Evolutionary conservation across 2,329 filamentous ascomycete species (phyloP), one percentile per base, ranked within the genome.

Genomic region (Botryotinia convoluta): DNA sequence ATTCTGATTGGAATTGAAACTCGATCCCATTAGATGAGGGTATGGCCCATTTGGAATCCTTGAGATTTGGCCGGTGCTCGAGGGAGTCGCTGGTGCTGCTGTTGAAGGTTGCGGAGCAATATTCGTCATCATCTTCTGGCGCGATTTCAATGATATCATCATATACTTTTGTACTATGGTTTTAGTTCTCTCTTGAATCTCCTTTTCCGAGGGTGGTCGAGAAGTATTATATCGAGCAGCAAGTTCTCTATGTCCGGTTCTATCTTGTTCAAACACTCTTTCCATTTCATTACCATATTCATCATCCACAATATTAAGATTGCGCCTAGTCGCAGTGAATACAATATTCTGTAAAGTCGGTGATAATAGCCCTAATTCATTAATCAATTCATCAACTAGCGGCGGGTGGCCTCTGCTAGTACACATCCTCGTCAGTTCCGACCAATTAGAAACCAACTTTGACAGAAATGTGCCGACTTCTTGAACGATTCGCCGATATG

Each of bases 381-480:
- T 78, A 7, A 84, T 79, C 42, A 92, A 81, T 77, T 92, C 90
- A 71, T 85, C 83, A 48, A 88, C 84, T n/a, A 90, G 81, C 8
- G 89, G 86, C 5, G 89, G 89, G 76, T 85, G 87, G 2, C 80
- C 79, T 59, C 84, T 82, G 32, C 63, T 51, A 39, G 74, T 77
- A 75, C 85, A 84, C 35, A 82, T 80, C 7, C 72, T 79, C 39
- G 81, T 80, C 63, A 85, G 81, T 5, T 61, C 9, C 0, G 74
- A 39, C 85, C 86, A 88, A 26, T 81, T 77, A 32, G 78, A 75
- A 3, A 83, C 80, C 22, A 91, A 77, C 10, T 82, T 80, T 4
- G 78, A 73, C n/a, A 88, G 81, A 65, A 86, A 87, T 0, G 77
- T 73, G 32, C 84, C 80, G 26, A 90, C 85, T 22, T 83, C 74